Evolutionary conservation across 2,329 filamentous ascomycete genomes (phyloP).

Genomic region (Talaromyces verruculosus): DNA sequence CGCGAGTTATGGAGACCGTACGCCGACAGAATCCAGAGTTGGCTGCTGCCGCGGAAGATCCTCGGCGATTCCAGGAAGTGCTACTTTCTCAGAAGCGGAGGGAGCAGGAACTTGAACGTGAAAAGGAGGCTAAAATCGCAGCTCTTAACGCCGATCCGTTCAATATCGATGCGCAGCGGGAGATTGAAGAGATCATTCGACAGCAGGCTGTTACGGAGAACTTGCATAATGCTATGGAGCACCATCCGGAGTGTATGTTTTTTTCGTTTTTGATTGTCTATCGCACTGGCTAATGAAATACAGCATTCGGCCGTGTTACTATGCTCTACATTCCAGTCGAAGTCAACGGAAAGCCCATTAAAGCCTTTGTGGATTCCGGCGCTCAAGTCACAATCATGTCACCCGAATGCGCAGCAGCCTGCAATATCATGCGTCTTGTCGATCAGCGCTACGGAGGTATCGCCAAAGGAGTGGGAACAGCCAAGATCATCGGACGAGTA

Average conservation of each 20-base stretch:
- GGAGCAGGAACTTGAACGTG: slow-evolving; percentile 69
- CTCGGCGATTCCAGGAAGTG: slow-evolving; percentile 71
- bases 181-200: slow-evolving; percentile 96
- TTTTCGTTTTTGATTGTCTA: no score
- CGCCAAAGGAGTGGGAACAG: slow-evolving; percentile 89
- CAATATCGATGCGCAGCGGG: slow-evolving; percentile 83
- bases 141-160: slow-evolving; percentile 91
- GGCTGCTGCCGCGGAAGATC: slow-evolving; percentile 72
- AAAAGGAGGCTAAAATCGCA: slow-evolving; percentile 79
- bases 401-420: slow-evolving; percentile 82
- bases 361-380: slow-evolving; percentile 95
- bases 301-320: slow-evolving; percentile 90
- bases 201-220: slow-evolving; percentile 95
- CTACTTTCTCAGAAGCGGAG: slow-evolving; percentile 67
- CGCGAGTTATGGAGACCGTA: slow-evolving; percentile 68
- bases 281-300: slow-evolving; percentile 6
- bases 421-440: slow-evolving; percentile 93
- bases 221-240: slow-evolving; percentile 91
- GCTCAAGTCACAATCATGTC: slow-evolving; percentile 99
- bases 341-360: slow-evolving; percentile 88
- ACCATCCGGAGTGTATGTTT: slow-evolving; percentile 84
- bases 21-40: slow-evolving; percentile 73
- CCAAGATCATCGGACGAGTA: slow-evolving; percentile 89
- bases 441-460: slow-evolving; percentile 90
- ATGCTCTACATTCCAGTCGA: slow-evolving; percentile 96